Conservation (phyloP, 228 moss, liverwort and hornwort species). For the Sphagnum magellanicum region DNA sequence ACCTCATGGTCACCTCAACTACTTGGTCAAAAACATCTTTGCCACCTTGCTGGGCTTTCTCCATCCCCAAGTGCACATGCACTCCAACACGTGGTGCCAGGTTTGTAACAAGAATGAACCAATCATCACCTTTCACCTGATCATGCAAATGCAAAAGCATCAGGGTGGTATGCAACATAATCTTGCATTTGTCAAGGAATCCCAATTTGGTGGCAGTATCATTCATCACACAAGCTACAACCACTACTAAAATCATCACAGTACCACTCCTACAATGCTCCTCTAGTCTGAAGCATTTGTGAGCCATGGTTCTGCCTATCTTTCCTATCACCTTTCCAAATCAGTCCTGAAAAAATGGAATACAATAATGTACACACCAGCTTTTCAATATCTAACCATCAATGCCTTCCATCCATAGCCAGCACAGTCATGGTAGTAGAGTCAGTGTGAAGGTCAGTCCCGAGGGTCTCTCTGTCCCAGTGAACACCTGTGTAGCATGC, state of each 20-base stretch:
- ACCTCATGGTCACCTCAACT: slow-evolving; percentile 86
- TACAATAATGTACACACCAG: slow-evolving; percentile 31
- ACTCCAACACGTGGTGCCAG: slow-evolving; percentile 85
- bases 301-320: too few relatives aligned
- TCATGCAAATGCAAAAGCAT: background rate
- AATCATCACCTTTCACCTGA: slow-evolving; percentile 33
- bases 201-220: too few relatives aligned
- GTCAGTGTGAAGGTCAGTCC: slow-evolving; percentile 66
- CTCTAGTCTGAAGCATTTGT: too few relatives aligned
- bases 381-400: slow-evolving; percentile 89
- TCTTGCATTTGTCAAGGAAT: too few relatives aligned
- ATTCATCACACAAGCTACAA: too few relatives aligned
- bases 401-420: slow-evolving; percentile 93
- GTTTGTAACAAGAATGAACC: slow-evolving; percentile 92
- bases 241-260: too few relatives aligned
- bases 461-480: slow-evolving; percentile 64
- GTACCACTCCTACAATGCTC: too few relatives aligned
- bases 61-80: slow-evolving; percentile 91
- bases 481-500: slow-evolving; percentile 61
- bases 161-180: too few relatives aligned
- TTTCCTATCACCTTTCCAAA: too few relatives aligned
- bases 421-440: slow-evolving; percentile 70
- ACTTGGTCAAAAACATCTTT: slow-evolving; percentile 41
- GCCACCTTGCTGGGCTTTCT: slow-evolving; percentile 33
- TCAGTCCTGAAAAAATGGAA: too few relatives aligned